Conservation (phyloP, 768 basidiomycete species). For the Epithele typhae region DNA sequence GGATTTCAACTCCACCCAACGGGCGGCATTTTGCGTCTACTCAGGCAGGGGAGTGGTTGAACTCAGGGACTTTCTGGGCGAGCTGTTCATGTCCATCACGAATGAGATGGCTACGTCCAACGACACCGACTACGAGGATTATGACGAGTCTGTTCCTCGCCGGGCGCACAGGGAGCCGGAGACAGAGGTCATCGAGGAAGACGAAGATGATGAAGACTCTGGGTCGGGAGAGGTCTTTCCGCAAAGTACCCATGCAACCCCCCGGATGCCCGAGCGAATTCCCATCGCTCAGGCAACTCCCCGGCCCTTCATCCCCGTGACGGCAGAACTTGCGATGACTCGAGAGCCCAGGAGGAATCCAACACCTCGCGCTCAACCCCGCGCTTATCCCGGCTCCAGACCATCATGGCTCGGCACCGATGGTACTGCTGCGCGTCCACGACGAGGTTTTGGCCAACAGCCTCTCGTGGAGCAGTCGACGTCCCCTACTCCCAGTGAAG, state of each 20-base stretch:
- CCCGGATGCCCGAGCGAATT: conserved; percentile 3
- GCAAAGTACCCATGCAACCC: background rate
- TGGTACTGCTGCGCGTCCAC: conserved; percentile 42
- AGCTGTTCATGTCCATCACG: conserved; percentile 70
- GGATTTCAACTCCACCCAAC: conserved; percentile 91
- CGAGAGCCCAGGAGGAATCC: conserved; percentile 18
- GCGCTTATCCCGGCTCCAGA: conserved; percentile 9
- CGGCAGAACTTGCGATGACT: conserved; percentile 18
- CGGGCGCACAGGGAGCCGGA: background rate
- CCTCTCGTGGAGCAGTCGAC: conserved; percentile 55
- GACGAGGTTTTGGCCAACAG: conserved; percentile 49
- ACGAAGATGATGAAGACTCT: conserved; percentile 16
- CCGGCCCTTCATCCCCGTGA: background rate
- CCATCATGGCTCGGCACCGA: conserved; percentile 13
- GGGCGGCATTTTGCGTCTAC: conserved; percentile 92
- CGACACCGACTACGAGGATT: conserved; percentile 34
- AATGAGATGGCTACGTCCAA: conserved; percentile 54
- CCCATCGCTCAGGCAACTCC: background rate
- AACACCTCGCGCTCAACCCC: conserved; percentile 14
- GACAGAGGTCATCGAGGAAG: conserved; percentile 30
- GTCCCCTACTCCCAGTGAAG: conserved; percentile 57
- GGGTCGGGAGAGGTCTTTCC: conserved; percentile 9
- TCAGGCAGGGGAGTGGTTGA: conserved; percentile 87
- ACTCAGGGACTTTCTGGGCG: conserved; percentile 74
- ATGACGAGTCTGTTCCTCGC: conserved; percentile 4